Evolutionary conservation across 768 basidiomycete species (phyloP), one percentile per base, ranked within the genome.

Genomic region (Russula lepida): DNA sequence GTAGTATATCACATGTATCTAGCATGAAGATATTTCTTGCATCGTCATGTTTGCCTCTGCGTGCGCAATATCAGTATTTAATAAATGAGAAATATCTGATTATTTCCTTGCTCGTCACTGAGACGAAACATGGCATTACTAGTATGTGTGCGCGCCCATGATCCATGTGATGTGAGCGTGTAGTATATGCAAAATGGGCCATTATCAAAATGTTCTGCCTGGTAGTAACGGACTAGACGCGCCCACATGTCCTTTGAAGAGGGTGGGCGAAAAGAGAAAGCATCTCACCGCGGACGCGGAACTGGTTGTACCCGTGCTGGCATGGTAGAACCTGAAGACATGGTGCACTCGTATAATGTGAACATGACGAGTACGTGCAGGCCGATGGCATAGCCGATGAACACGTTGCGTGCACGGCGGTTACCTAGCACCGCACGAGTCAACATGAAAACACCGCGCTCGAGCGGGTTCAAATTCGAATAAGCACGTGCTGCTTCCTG

Each of bases 401-500:
- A 98, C 46, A 89, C 81, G 21, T 86, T 88, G 68, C 97, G 79
- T n/a, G 93, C 86, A 17, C 92, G 83, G 30, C 94, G 87, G 70
- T 92, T 94, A 44, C 92, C 89, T 28, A 98, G 81, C 55, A 98
- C 86, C 12, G 85, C 79, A 53, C 89, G 84, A 0, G 97, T 95
- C 17, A 98, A 77, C 25, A 82, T 79, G 56, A 98, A 85, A 1
- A 97, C 86, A 19, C 86, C 86, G 23, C 94, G 83, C 73, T 99
- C 97, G 11, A 97, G 78, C 1, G 92, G 90, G 69, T 98, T 95
- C 46, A 98, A 79, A 28, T 86, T 88, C 67, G 92, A 85, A 57
- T 95, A 93, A 1, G 92, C 95, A 59, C 94, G 78, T n/a, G 89
- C 88, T 32, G 93, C 92, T 77, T 98, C 97, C 95, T 98, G 70